Conservation (phyloP, 768 basidiomycete species). For the Pulveroboletus sp. region DNA sequence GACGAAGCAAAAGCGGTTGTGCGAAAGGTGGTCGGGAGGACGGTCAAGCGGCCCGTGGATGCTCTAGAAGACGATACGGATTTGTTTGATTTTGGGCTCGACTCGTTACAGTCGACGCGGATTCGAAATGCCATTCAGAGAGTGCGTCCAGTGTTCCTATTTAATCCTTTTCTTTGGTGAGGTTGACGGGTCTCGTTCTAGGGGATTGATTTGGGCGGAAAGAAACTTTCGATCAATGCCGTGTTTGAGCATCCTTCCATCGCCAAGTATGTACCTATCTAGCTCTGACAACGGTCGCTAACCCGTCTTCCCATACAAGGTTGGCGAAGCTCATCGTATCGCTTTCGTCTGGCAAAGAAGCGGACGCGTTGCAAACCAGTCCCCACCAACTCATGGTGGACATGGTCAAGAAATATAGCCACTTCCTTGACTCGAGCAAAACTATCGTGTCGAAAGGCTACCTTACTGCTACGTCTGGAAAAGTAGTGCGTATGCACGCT, state of each 20-base stretch:
- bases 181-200: background rate
- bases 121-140: slow-evolving; percentile 47
- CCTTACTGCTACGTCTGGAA: slow-evolving; percentile 6
- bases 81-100: slow-evolving; percentile 46
- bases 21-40: slow-evolving; percentile 19
- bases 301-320: slow-evolving; percentile 16
- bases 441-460: slow-evolving; percentile 1
- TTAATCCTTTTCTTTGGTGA: slow-evolving; percentile 18
- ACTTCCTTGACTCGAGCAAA: slow-evolving; percentile 5
- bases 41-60: slow-evolving; percentile 15
- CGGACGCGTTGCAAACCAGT: slow-evolving; percentile 15
- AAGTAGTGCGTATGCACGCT: slow-evolving; percentile 12
- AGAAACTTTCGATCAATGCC: slow-evolving; percentile 26
- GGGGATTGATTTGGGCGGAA: slow-evolving; percentile 21
- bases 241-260: slow-evolving; percentile 51
- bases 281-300: background rate
- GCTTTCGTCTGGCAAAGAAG: slow-evolving; percentile 31
- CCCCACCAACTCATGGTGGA: slow-evolving; percentile 40
- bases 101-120: slow-evolving; percentile 51
- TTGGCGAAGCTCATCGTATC: slow-evolving; percentile 40
- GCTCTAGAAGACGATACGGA: slow-evolving; percentile 34
- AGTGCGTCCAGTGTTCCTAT: slow-evolving; percentile 26
- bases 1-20: slow-evolving; percentile 11
- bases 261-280: slow-evolving; percentile 26
- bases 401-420: slow-evolving; percentile 43